Evolutionary conservation across 768 basidiomycete species (phyloP).

Genomic region (Trametes punicea): DNA sequence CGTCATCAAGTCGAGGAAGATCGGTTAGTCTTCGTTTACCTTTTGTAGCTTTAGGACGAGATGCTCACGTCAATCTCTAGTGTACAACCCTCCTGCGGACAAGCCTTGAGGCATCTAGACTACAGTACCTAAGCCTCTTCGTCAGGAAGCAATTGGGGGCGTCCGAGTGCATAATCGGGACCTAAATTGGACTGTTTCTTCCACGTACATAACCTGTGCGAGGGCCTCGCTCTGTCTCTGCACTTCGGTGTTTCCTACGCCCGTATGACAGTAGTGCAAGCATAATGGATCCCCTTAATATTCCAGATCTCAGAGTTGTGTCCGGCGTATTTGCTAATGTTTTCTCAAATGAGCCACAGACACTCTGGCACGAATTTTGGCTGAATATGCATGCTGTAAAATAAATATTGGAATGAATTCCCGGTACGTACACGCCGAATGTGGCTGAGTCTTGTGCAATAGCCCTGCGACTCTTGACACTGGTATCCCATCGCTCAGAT

Average conservation of each 20-base stretch:
- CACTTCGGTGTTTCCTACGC: neutral
- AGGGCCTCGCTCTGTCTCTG: neutral
- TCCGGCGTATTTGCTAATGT: neutral
- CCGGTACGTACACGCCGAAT: neutral
- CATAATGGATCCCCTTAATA: conserved; percentile 4
- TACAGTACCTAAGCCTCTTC: conserved; percentile 17
- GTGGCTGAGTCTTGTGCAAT: neutral
- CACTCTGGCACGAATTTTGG: too few species aligned
- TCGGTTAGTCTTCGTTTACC: conserved; percentile 51
- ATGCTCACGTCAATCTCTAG: conserved; percentile 40
- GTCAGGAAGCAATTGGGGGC: conserved; percentile 2
- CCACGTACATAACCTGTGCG: neutral
- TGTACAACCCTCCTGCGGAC: conserved; percentile 58
- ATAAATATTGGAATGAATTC: neutral
- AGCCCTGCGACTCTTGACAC: neutral
- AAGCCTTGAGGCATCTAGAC: conserved; percentile 32
- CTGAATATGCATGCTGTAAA: too few species aligned
- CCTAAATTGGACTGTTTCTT: conserved; percentile 15
- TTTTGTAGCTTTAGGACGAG: neutral
- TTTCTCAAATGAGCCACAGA: too few species aligned
- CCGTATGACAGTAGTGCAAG: conserved; percentile 11
- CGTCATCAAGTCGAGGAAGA: conserved; percentile 89
- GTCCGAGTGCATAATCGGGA: conserved; percentile 17
- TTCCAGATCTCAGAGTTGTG: neutral
- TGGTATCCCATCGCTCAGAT: neutral